Evolutionary conservation across 139 green algal species (phyloP).

Genomic region (Chlamydomonas sp.): DNA sequence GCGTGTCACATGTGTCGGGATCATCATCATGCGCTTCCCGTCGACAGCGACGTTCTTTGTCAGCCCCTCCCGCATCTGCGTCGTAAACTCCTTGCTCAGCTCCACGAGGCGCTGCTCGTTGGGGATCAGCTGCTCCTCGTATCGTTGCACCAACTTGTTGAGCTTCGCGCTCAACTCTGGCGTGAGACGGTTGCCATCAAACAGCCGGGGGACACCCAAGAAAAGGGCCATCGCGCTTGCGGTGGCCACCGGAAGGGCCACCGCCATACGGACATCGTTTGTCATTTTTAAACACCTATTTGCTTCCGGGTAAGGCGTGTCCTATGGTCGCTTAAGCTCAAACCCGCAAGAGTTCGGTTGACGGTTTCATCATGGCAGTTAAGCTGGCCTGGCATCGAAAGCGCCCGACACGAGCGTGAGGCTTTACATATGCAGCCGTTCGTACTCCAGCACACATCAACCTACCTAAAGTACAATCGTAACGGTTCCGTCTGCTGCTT

Average conservation of each 20-base stretch:
- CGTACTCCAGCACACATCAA: too few relatives aligned
- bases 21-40: slow-evolving; percentile 60
- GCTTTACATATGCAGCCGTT: too few relatives aligned
- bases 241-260: neutral
- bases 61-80: slow-evolving; percentile 54
- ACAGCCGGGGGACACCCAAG: neutral
- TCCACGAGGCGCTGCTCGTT: slow-evolving; percentile 26
- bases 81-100: slow-evolving; percentile 54
- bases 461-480: too few relatives aligned
- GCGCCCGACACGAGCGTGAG: too few relatives aligned
- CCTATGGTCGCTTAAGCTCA: too few relatives aligned
- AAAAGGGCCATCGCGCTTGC: neutral
- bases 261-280: neutral
- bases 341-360: too few relatives aligned
- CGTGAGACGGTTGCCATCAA: neutral
- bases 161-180: neutral
- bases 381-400: too few relatives aligned
- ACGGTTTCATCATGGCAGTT: too few relatives aligned
- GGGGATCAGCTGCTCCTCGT: slow-evolving; percentile 36
- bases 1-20: slow-evolving; percentile 58
- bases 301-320: too few relatives aligned
- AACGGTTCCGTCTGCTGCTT: too few relatives aligned
- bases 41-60: neutral
- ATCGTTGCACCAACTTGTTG: neutral
- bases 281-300: too few relatives aligned